phyloP scores from a whole-genome alignment of 495 filamentous ascomycete species.

The Daldinia concentrica region DNA sequence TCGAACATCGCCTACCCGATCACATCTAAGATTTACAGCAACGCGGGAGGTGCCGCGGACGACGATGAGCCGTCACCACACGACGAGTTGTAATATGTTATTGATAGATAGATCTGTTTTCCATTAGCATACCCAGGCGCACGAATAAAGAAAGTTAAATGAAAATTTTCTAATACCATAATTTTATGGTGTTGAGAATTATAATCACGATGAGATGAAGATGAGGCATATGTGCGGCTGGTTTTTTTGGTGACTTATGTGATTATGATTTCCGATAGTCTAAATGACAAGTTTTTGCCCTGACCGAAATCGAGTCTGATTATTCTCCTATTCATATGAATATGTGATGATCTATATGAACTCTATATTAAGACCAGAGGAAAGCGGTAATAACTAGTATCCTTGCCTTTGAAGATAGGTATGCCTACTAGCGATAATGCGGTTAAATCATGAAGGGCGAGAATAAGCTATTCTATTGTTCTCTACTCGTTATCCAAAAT shows the following conservation, averaged over 20 bases:
- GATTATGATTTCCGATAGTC: neutral
- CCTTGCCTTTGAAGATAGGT: neutral
- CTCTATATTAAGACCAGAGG: too few relatives aligned
- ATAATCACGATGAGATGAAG: neutral
- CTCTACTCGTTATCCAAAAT: constrained; percentile 14
- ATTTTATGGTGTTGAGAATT: neutral
- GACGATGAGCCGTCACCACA: constrained; percentile 80
- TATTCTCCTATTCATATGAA: neutral
- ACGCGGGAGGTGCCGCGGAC: constrained; percentile 69
- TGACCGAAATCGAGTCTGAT: neutral
- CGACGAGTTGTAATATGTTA: constrained; percentile 82
- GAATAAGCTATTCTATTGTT: constrained; percentile 7
- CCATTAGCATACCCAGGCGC: constrained; percentile 42
- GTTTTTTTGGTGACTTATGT: neutral
- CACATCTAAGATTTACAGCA: constrained; percentile 94
- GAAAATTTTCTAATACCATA: neutral
- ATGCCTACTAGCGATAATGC: neutral
- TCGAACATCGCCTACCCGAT: constrained; percentile 97
- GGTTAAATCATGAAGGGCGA: neutral
- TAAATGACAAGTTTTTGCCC: neutral
- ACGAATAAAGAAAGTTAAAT: constrained; percentile 45
- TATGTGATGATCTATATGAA: too few relatives aligned
- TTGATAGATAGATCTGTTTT: constrained; percentile 42
- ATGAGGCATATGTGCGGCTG: neutral
- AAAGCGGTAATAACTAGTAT: neutral